These are phyloP conservation scores for Orychophragmus violaceus DNA, from an alignment of 345 rosid genomes.

Conservation along the genomic window DNA sequence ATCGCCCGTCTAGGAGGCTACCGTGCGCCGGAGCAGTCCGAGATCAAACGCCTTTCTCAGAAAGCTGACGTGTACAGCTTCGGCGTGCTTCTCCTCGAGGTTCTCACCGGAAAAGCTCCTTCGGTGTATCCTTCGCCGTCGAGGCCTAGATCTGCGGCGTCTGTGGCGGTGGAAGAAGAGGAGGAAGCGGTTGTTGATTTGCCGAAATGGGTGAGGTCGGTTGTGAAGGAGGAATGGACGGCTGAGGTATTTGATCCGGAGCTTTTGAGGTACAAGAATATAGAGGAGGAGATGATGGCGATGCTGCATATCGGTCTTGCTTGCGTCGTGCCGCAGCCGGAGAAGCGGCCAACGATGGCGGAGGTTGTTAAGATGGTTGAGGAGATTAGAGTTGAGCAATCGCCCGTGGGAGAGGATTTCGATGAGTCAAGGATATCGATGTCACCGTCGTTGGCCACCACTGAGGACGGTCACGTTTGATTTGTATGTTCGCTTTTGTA, in stretches of 20 bases:
- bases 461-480: conserved; percentile 55
- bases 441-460: conserved; percentile 84
- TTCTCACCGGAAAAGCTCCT: conserved; percentile 80
- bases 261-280: conserved; percentile 88
- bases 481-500: background rate
- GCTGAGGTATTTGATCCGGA: conserved; percentile 96
- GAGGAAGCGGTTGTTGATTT: conserved; percentile 50
- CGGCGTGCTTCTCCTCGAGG: conserved; percentile 75
- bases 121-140: conserved; percentile 69
- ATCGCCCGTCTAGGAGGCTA: conserved; percentile 88
- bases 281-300: conserved; percentile 81
- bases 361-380: conserved; percentile 88
- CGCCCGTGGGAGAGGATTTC: conserved; percentile 84
- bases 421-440: conserved; percentile 86
- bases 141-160: conserved; percentile 49
- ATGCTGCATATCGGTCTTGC: conserved; percentile 90
- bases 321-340: conserved; percentile 69
- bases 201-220: conserved; percentile 90
- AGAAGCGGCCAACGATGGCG: conserved; percentile 76
- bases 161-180: conserved; percentile 54
- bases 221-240: conserved; percentile 96
- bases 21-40: conserved; percentile 87
- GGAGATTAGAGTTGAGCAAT: conserved; percentile 89
- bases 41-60: conserved; percentile 73
- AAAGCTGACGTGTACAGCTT: conserved; percentile 84